These are phyloP conservation scores for Pythium apleroticum DNA, from an alignment of 352 stramenopile species.

Conservation along the genomic window DNA sequence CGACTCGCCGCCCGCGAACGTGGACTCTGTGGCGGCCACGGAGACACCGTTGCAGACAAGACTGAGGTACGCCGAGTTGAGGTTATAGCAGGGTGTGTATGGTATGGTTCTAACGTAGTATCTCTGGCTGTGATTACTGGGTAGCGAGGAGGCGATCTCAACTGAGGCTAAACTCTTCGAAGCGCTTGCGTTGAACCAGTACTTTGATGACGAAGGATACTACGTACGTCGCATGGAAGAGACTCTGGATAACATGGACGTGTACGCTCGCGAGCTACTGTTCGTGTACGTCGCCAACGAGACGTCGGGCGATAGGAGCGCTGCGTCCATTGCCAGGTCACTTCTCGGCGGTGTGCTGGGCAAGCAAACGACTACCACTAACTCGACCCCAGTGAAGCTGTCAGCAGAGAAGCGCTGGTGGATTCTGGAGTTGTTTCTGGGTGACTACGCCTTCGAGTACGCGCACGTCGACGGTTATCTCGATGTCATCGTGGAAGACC, in stretches of 20 bases:
- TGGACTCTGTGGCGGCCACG: not conserved
- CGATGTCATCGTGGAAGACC: constrained; percentile 45
- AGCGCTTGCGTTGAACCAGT: not conserved
- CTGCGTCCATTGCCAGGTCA: not conserved
- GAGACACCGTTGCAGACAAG: not conserved
- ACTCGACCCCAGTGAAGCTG: not conserved
- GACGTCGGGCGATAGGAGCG: not conserved
- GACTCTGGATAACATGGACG: constrained; percentile 15
- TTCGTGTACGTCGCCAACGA: not conserved
- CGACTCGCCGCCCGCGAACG: constrained; percentile 29
- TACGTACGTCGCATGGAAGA: not conserved
- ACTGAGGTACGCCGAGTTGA: not conserved
- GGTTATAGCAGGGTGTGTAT: not conserved
- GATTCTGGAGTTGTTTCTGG: constrained; percentile 37
- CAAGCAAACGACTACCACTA: not conserved
- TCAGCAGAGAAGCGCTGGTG: constrained; percentile 7
- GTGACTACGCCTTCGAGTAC: constrained; percentile 40
- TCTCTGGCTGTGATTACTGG: not conserved
- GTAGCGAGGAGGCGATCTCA: not conserved
- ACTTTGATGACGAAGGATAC: not conserved
- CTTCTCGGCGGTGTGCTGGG: not conserved
- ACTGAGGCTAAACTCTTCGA: not conserved
- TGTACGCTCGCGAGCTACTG: constrained; percentile 25
- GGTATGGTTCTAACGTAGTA: not conserved
- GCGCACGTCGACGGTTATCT: constrained; percentile 34